Base-by-base conservation (phyloP, 306 rosid genomes). In the Mucuna pruriens region DNA sequence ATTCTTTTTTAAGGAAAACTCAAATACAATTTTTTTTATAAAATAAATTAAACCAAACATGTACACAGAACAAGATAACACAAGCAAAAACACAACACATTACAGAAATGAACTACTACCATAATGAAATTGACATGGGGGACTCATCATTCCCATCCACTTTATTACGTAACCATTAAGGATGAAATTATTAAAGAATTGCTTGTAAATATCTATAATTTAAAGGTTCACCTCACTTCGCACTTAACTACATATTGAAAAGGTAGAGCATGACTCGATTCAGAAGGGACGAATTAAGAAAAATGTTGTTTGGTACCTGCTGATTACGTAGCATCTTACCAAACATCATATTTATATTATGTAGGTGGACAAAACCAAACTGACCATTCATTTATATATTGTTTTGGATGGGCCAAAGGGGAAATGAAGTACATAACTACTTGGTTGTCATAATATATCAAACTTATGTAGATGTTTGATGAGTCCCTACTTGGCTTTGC, bases 401-500 rank as follows among this genome's bases (percentile, higher is more conserved):
- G 76, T 74, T 57, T 22, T 2, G 13, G 15, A 74, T 54, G 52
- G 52, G 33, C 6, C 52, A 42, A 20, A 15, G 55, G 79, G 25
- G 74, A 74, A 51, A 17, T 49, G 26, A 75, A 65, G 34, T 5
- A 38, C 38, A 54, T 54, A 13, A 74, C 38, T 55, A 55, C 15
- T 33, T 26, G 15, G 29, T 2, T 29, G 40, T 39, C 70, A 69
- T 12, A 16, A 79, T 42, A 25, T 23, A 77, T 49, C 22, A 40
- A 16, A 4, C 61, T 79, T 45, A 6, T 71, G 23, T 23, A 65
- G 83, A 84, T 63, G 36, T 45, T 58, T 58, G 16, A 19, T 7
- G 31, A 7, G 70, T 49, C 70, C 73, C 80, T 87, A 95, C 82
- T 95, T 95, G 22, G 72, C 94, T 88, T 92, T 95, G 69, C 89